Conservation (phyloP, 805 yeast species). For the Tetrapisispora fleetii region DNA sequence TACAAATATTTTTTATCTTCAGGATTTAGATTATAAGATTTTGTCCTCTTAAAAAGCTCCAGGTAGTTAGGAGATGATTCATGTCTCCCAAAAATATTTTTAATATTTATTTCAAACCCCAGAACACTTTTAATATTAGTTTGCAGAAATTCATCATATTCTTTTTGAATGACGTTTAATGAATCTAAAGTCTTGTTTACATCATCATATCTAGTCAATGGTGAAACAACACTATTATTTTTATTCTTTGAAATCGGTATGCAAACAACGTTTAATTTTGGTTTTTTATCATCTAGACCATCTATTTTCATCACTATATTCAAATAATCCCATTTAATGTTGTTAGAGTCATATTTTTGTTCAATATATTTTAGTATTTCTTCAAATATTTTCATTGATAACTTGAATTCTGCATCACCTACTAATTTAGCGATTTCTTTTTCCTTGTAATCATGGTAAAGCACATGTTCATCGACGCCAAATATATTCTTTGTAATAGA, state of each 20-base stretch:
- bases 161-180: slow-evolving; percentile 9
- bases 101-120: slow-evolving; percentile 33
- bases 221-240: slow-evolving; percentile 11
- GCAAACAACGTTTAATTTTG: slow-evolving; percentile 28
- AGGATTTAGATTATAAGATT: slow-evolving; percentile 39
- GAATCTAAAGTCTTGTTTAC: slow-evolving; percentile 8
- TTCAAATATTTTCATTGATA: slow-evolving; percentile 46
- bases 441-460: slow-evolving; percentile 14
- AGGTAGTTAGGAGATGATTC: slow-evolving; percentile 14
- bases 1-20: slow-evolving; percentile 28
- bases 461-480: slow-evolving; percentile 18
- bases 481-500: slow-evolving; percentile 9
- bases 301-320: slow-evolving; percentile 19
- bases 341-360: slow-evolving; percentile 14
- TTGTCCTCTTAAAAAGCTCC: slow-evolving; percentile 10
- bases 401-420: slow-evolving; percentile 60
- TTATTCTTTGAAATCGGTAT: slow-evolving; percentile 27
- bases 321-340: slow-evolving; percentile 14
- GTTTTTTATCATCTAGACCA: slow-evolving; percentile 8
- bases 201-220: slow-evolving; percentile 5
- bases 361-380: slow-evolving; percentile 33
- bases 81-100: slow-evolving; percentile 32
- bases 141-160: slow-evolving; percentile 13
- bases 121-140: slow-evolving; percentile 12
- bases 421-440: slow-evolving; percentile 28